phyloP scores from a whole-genome alignment of 371 early-diverging fungal species.

The Saksenaea oblongispora region DNA sequence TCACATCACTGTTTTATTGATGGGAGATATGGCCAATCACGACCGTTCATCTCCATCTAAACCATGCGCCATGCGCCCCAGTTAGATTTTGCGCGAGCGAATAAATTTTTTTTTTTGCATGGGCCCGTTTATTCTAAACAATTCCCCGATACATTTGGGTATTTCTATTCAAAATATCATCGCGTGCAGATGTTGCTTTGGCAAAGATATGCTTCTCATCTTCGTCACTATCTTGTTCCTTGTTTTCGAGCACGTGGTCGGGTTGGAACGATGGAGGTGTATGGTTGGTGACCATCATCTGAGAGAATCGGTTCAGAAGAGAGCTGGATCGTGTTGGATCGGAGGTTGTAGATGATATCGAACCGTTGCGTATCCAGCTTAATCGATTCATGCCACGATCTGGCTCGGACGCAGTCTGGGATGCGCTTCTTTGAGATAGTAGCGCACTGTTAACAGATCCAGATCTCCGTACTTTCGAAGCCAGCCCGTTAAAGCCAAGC shows the following conservation, averaged over 20 bases:
- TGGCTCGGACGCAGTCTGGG: slow-evolving; percentile 1
- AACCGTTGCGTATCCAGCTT: slow-evolving; percentile 1
- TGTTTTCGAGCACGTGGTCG: background rate
- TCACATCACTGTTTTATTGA: background rate
- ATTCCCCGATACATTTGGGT: background rate
- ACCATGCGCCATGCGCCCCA: too few relatives aligned
- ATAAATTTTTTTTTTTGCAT: background rate
- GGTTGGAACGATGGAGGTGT: slow-evolving; percentile 13
- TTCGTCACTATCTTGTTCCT: background rate
- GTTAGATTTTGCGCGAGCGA: background rate
- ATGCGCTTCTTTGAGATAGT: slow-evolving; percentile 3
- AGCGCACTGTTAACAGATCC: background rate
- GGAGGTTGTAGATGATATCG: slow-evolving; percentile 15
- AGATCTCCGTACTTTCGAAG: slow-evolving; percentile 11
- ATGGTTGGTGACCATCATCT: slow-evolving; percentile 28
- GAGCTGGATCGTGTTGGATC: slow-evolving; percentile 20
- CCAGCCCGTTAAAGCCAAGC: slow-evolving; percentile 23
- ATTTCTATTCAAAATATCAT: slow-evolving; percentile 6
- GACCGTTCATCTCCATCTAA: slow-evolving; percentile 4
- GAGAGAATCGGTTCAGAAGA: slow-evolving; percentile 37
- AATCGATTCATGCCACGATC: background rate
- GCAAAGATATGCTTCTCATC: slow-evolving; percentile 11
- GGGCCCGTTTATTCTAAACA: background rate
- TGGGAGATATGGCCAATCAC: background rate
- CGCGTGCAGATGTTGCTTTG: slow-evolving; percentile 8